Evolutionary conservation across 1,284 basidiomycete genomes (phyloP).

Genomic region (Pseudozyma hubeiensis): DNA sequence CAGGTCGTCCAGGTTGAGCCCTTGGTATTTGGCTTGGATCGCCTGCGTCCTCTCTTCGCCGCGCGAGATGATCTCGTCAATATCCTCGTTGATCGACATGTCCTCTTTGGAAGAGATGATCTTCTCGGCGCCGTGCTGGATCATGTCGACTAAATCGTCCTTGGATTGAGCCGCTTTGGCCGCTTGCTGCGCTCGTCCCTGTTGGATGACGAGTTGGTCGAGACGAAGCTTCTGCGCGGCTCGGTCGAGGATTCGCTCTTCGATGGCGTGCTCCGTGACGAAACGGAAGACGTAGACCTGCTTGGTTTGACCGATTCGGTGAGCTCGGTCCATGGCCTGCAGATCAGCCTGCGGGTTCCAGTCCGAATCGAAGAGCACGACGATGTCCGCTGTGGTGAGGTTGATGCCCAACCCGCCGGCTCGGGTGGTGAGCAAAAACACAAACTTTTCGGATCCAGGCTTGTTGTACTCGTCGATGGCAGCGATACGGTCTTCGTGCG

Average conservation of each 20-base stretch:
- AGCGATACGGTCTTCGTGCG: slow-evolving; percentile 93
- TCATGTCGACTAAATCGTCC: slow-evolving; percentile 97
- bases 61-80: slow-evolving; percentile 85
- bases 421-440: slow-evolving; percentile 95
- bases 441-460: slow-evolving; percentile 92
- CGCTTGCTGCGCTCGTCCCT: slow-evolving; percentile 78
- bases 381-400: slow-evolving; percentile 92
- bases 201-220: slow-evolving; percentile 97
- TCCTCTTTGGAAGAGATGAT: slow-evolving; percentile 80
- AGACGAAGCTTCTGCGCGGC: slow-evolving; percentile 95
- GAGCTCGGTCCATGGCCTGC: slow-evolving; percentile 98
- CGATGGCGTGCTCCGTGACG: slow-evolving; percentile 94
- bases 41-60: slow-evolving; percentile 88
- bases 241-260: slow-evolving; percentile 95
- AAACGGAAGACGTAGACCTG: slow-evolving; percentile 99
- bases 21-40: slow-evolving; percentile 91
- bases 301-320: slow-evolving; percentile 98
- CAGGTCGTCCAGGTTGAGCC: slow-evolving; percentile 90
- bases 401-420: slow-evolving; percentile 99
- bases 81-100: slow-evolving; percentile 87
- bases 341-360: slow-evolving; percentile 99
- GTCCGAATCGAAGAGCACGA: slow-evolving; percentile 97
- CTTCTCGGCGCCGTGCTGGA: slow-evolving; percentile 95
- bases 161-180: slow-evolving; percentile 84
- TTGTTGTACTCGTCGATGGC: slow-evolving; percentile 99